These are phyloP conservation scores for Musa balbisiana DNA, from an alignment of 202 grass and related monocot genomes.

Conservation along the genomic window DNA sequence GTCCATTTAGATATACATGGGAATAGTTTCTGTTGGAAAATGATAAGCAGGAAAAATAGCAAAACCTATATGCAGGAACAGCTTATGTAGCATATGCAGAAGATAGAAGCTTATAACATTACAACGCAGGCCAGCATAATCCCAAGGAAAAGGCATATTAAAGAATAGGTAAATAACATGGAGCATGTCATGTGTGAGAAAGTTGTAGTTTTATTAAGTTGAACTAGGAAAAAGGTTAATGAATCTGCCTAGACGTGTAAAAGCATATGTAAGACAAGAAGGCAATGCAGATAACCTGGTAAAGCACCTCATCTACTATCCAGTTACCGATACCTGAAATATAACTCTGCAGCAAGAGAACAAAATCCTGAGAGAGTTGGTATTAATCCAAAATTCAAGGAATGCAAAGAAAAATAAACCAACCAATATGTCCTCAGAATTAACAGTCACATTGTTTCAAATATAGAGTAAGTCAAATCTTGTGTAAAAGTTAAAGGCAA, in stretches of 20 bases:
- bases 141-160: no score
- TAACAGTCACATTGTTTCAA: neutral
- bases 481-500: neutral
- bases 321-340: slow-evolving; percentile 94
- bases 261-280: neutral
- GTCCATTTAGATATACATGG: no score
- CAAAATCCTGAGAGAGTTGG: neutral
- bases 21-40: no score
- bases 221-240: neutral
- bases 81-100: no score
- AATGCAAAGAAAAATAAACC: neutral
- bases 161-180: no score
- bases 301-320: slow-evolving; percentile 95
- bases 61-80: no score
- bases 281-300: slow-evolving; percentile 44
- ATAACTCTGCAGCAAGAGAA: slow-evolving; percentile 44
- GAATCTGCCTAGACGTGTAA: neutral
- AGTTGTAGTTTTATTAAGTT: neutral
- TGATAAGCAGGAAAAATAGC: no score
- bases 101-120: no score
- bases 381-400: neutral
- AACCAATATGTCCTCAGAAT: neutral
- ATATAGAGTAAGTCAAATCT: neutral
- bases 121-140: no score
- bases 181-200: no score